Conservation (phyloP, 331 rosid genomes). For the Dryas integrifolia region DNA sequence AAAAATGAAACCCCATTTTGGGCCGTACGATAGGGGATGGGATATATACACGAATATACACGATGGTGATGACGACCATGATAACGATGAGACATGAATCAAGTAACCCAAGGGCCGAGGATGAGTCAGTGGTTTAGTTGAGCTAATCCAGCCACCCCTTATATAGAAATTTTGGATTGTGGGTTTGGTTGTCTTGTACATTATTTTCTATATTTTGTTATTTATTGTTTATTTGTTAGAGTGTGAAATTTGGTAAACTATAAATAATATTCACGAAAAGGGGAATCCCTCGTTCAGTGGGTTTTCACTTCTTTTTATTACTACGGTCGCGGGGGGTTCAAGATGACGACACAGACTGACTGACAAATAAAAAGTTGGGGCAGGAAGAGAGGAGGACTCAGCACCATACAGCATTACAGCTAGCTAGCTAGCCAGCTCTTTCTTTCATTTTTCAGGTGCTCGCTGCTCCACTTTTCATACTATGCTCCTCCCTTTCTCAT, state of each 20-base stretch:
- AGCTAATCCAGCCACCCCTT: conserved; percentile 28
- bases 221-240: neutral
- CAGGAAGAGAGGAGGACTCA: conserved; percentile 11
- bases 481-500: conserved; percentile 21
- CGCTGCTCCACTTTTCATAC: conserved; percentile 20
- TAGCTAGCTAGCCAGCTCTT: neutral
- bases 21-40: conserved; percentile 8
- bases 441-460: conserved; percentile 23
- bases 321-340: conserved; percentile 43
- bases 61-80: conserved; percentile 1
- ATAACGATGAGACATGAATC: conserved; percentile 23
- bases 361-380: conserved; percentile 33
- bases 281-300: conserved; percentile 37
- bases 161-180: conserved; percentile 1
- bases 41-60: too few species aligned
- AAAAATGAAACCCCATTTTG: neutral
- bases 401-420: conserved; percentile 10
- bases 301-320: conserved; percentile 21
- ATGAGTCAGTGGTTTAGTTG: conserved; percentile 33
- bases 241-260: conserved; percentile 1
- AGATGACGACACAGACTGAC: conserved; percentile 37
- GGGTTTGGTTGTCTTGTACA: neutral
- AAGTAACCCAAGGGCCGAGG: conserved; percentile 13
- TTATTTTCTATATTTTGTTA: neutral
- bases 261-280: conserved; percentile 25